Conservation (phyloP, 1,139 yeast genomes). For the Hyphopichia khmerensis region DNA sequence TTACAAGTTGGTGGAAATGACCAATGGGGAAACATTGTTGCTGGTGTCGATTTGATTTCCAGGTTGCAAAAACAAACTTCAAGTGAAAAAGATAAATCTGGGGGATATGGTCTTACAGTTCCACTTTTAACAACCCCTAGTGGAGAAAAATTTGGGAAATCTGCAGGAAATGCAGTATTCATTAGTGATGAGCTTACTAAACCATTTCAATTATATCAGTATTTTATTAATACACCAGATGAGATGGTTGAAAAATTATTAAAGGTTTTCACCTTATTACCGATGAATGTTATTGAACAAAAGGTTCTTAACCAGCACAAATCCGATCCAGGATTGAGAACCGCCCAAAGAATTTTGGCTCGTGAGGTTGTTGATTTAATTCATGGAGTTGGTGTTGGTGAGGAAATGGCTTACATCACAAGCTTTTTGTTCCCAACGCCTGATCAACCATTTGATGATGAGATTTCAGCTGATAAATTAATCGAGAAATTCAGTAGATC, state of each 20-base stretch:
- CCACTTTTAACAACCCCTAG: constrained; percentile 85
- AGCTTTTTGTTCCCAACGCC: constrained; percentile 65
- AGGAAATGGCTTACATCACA: constrained; percentile 61
- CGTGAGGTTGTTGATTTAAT: constrained; percentile 82
- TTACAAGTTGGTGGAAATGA: constrained; percentile 96
- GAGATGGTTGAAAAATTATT: constrained; percentile 68
- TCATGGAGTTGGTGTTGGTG: constrained; percentile 80
- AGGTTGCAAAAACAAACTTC: constrained; percentile 42
- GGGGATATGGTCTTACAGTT: constrained; percentile 77
- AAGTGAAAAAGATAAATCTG: constrained; percentile 3
- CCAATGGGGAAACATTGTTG: constrained; percentile 98
- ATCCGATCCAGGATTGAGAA: constrained; percentile 57
- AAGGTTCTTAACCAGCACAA: constrained; percentile 51
- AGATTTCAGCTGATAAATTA: constrained; percentile 51
- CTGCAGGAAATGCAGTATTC: constrained; percentile 96
- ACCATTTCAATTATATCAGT: constrained; percentile 83
- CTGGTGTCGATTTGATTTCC: constrained; percentile 86
- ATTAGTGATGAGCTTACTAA: constrained; percentile 71
- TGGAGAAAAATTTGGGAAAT: constrained; percentile 95
- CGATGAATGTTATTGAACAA: constrained; percentile 55
- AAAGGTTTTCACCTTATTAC: constrained; percentile 76
- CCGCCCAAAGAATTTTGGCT: constrained; percentile 78
- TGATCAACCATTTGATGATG: constrained; percentile 47
- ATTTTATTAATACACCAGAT: constrained; percentile 79
- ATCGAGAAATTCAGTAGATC: constrained; percentile 61